These are phyloP conservation scores for Turnera subulata DNA, from an alignment of 345 rosid species.

Conservation along the genomic window DNA sequence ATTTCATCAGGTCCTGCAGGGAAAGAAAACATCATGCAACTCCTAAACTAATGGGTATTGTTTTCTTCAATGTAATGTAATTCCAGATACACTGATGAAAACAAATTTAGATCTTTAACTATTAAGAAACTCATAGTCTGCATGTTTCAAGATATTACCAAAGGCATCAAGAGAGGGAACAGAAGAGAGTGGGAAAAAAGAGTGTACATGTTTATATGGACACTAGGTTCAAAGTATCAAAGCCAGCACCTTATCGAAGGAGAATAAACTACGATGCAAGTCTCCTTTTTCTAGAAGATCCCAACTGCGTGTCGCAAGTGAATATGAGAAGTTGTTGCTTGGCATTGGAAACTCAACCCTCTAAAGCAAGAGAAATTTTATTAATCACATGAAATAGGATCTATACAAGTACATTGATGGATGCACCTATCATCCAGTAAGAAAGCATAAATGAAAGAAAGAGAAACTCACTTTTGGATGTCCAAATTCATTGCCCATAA, in stretches of 20 bases:
- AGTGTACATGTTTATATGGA: too few relatives aligned
- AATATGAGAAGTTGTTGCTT: constrained; percentile 77
- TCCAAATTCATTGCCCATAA: constrained; percentile 98
- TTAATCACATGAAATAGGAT: constrained; percentile 24
- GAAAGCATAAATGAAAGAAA: not conserved
- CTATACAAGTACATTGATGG: not conserved
- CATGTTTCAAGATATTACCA: too few relatives aligned
- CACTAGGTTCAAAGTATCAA: not conserved
- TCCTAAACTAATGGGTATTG: not conserved
- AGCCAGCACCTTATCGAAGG: constrained; percentile 67
- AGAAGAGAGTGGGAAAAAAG: too few relatives aligned
- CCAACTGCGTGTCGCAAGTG: constrained; percentile 83
- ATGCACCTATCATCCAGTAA: not conserved
- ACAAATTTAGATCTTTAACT: too few relatives aligned
- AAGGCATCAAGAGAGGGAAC: too few relatives aligned
- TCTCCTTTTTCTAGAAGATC: constrained; percentile 61
- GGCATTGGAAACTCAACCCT: constrained; percentile 92
- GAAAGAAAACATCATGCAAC: not conserved
- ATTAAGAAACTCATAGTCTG: too few relatives aligned
- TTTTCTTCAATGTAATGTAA: not conserved
- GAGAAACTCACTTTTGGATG: constrained; percentile 68
- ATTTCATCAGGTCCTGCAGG: constrained; percentile 72
- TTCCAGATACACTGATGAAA: too few relatives aligned
- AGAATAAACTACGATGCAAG: constrained; percentile 50
- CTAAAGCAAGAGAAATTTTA: constrained; percentile 34